Evolutionary conservation across 257 asterid genomes (phyloP).

Genomic region (Capsicum pubescens): DNA sequence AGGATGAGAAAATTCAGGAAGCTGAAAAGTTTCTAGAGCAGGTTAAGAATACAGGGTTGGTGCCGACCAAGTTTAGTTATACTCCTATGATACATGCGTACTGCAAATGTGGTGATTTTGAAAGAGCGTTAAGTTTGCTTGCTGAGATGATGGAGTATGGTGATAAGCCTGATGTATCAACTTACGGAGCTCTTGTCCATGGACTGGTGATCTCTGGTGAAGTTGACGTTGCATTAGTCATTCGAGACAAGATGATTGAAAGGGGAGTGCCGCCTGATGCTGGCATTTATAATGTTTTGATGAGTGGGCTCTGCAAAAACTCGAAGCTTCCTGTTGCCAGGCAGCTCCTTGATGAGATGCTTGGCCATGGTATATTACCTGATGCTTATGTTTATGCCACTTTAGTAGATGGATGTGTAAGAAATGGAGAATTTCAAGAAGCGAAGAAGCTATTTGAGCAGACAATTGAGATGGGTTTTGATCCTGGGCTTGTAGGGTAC

Average conservation of each 20-base stretch:
- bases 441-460: constrained; percentile 70
- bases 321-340: constrained; percentile 60
- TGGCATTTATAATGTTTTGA: constrained; percentile 78
- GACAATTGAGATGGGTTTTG: constrained; percentile 50
- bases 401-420: constrained; percentile 74
- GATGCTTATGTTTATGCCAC: constrained; percentile 79
- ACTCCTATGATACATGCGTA: constrained; percentile 77
- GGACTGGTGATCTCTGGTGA: constrained; percentile 81
- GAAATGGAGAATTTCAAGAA: constrained; percentile 66
- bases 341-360: constrained; percentile 78
- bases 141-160: constrained; percentile 75
- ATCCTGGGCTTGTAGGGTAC: constrained; percentile 78
- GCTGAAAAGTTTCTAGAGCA: constrained; percentile 71
- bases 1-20: constrained; percentile 64
- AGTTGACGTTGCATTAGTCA: constrained; percentile 68
- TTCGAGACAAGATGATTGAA: constrained; percentile 72
- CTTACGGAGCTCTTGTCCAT: constrained; percentile 77
- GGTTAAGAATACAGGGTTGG: constrained; percentile 48
- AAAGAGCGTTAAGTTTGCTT: constrained; percentile 67
- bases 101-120: constrained; percentile 67
- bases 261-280: constrained; percentile 75
- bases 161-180: constrained; percentile 69
- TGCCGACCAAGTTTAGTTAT: constrained; percentile 65
- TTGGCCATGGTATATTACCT: constrained; percentile 57
- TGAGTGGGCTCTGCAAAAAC: constrained; percentile 76